Percentiles rank a stretch among this genome's conserved stretches.
phyloP scores from a whole-genome alignment of 768 basidiomycete genomes.

The Leccinum sublutescens region DNA sequence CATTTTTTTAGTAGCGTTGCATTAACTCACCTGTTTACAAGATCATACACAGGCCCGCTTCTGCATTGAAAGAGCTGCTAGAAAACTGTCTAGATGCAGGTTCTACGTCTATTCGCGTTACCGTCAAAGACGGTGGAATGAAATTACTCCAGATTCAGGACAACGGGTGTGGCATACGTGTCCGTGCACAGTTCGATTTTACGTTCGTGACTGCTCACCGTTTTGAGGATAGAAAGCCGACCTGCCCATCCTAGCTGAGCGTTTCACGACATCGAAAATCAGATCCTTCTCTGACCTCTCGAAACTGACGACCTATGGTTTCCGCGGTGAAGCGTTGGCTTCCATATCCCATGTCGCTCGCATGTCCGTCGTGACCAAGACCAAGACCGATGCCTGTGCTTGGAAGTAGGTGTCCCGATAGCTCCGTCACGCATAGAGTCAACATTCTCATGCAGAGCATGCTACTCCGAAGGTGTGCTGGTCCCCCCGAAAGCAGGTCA shows the following conservation, averaged over 20 bases:
- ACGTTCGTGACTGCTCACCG: not conserved
- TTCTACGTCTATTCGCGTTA: conserved; percentile 80
- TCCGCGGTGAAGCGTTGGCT: conserved; percentile 94
- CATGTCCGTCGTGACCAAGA: conserved; percentile 89
- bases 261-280: conserved; percentile 95
- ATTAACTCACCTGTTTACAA: conserved; percentile 32
- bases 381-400: conserved; percentile 74
- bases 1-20: not conserved
- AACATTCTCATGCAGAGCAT: conserved; percentile 51
- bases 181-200: conserved; percentile 36
- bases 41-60: conserved; percentile 89
- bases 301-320: conserved; percentile 88
- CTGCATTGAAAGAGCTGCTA: conserved; percentile 92
- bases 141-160: conserved; percentile 95
- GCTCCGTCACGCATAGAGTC: not conserved
- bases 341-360: conserved; percentile 94
- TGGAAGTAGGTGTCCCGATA: conserved; percentile 73
- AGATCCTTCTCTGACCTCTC: conserved; percentile 83
- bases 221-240: conserved; percentile 67
- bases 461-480: conserved; percentile 76
- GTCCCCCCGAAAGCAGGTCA: conserved; percentile 69
- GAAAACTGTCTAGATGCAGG: conserved; percentile 97
- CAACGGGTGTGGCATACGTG: conserved; percentile 93
- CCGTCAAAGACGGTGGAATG: conserved; percentile 92
- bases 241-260: conserved; percentile 85